Conservation (phyloP, 75 land plant genomes). For the Picea glauca region DNA sequence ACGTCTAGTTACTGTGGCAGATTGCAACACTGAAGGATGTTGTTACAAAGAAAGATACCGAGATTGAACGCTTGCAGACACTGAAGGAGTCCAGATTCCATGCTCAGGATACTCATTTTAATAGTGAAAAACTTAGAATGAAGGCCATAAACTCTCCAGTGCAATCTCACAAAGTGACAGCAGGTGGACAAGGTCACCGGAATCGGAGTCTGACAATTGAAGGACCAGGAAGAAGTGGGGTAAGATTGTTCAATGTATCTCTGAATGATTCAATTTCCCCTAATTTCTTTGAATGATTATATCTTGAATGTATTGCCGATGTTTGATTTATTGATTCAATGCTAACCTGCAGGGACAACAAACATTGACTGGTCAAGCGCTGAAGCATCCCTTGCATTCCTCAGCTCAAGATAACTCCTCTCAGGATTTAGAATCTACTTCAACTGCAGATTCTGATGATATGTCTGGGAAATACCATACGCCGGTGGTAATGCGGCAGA, state of each 20-base stretch:
- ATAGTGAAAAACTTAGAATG: slow-evolving; percentile 4
- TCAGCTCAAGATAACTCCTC: slow-evolving; percentile 1
- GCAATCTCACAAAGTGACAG: slow-evolving; percentile 29
- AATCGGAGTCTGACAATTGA: slow-evolving; percentile 15
- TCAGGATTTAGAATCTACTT: slow-evolving; percentile 7
- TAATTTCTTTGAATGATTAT: not conserved
- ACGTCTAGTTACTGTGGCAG: slow-evolving; percentile 25
- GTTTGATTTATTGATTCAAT: not conserved
- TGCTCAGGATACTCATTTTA: slow-evolving; percentile 10
- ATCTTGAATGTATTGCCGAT: not conserved
- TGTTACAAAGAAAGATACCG: slow-evolving; percentile 70
- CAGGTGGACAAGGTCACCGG: slow-evolving; percentile 13
- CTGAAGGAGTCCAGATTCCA: slow-evolving; percentile 18
- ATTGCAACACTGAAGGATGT: slow-evolving; percentile 65
- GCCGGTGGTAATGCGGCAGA: not conserved
- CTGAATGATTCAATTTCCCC: not conserved
- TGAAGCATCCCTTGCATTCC: not conserved
- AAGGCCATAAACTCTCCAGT: slow-evolving; percentile 7
- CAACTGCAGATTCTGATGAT: slow-evolving; percentile 10
- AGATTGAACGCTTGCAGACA: slow-evolving; percentile 56
- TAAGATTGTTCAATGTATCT: not conserved
- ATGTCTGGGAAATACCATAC: not conserved
- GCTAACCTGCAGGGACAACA: not conserved
- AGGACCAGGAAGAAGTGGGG: not conserved
- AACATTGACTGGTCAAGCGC: not conserved